Evolutionary conservation across 345 rosid genomes (phyloP).

Genomic region (Populus simonii): DNA sequence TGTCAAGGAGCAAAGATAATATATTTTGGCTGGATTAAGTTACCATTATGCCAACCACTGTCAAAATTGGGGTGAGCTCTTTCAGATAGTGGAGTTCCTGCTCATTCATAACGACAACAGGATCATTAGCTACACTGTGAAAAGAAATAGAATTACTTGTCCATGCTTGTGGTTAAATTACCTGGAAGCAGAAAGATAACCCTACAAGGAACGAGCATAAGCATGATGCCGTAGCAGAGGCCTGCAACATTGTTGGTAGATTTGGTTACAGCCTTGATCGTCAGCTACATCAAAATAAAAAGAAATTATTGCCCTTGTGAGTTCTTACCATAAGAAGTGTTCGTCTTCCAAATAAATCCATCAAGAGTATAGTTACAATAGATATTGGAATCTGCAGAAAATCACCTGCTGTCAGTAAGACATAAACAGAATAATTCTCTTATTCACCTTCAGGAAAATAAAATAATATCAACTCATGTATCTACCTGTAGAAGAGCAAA

Average conservation of each 20-base stretch:
- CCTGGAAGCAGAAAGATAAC: slow-evolving; percentile 28
- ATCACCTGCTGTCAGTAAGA: neutral
- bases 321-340: slow-evolving; percentile 32
- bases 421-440: neutral
- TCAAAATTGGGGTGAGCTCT: slow-evolving; percentile 32
- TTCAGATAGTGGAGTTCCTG: slow-evolving; percentile 25
- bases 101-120: neutral
- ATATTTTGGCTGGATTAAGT: neutral
- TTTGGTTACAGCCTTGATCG: neutral
- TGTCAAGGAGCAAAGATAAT: neutral
- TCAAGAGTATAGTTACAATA: slow-evolving; percentile 9
- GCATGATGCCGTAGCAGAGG: slow-evolving; percentile 21
- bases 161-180: neutral
- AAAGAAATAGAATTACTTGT: neutral
- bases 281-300: neutral
- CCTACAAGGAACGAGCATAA: slow-evolving; percentile 19
- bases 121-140: neutral
- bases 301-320: neutral
- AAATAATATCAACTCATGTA: neutral
- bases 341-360: slow-evolving; percentile 33
- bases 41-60: slow-evolving; percentile 40
- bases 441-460: neutral
- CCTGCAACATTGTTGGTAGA: neutral
- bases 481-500: slow-evolving; percentile 40
- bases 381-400: slow-evolving; percentile 23